These are phyloP conservation scores for Primulina huaijiensis DNA, from an alignment of 257 asterid species.

Conservation along the genomic window DNA sequence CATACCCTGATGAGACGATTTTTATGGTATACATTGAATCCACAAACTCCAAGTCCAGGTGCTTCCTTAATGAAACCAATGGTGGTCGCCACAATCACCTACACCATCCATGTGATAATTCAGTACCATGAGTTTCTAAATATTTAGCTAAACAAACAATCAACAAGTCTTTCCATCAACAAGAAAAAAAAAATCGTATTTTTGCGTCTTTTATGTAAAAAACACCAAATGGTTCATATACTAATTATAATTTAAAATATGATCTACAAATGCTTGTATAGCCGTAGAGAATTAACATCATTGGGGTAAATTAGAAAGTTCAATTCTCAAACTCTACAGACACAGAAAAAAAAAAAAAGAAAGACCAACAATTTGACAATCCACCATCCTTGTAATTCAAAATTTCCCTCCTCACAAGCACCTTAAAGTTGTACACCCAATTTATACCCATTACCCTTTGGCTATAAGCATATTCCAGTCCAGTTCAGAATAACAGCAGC, in stretches of 20 bases:
- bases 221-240: not conserved
- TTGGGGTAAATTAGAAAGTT: not conserved
- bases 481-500: not conserved
- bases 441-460: conserved; percentile 2
- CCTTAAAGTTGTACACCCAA: not conserved
- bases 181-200: not conserved
- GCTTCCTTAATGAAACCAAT: conserved; percentile 87
- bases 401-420: not conserved
- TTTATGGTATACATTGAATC: conserved; percentile 88
- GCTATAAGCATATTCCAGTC: conserved; percentile 13
- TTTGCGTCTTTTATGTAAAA: not conserved
- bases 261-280: not conserved
- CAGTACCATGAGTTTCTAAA: not conserved
- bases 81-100: conserved; percentile 64
- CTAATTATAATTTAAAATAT: no score
- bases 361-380: not conserved
- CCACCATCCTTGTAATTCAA: not conserved
- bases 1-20: conserved; percentile 91
- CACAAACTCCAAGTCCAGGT: conserved; percentile 60
- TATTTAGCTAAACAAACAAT: conserved; percentile 15
- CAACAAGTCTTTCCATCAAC: conserved; percentile 6
- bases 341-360: not conserved
- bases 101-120: conserved; percentile 22
- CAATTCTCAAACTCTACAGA: not conserved
- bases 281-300: not conserved